Conservation (phyloP, 148 eudicot species). For the Linanthus parryae region DNA sequence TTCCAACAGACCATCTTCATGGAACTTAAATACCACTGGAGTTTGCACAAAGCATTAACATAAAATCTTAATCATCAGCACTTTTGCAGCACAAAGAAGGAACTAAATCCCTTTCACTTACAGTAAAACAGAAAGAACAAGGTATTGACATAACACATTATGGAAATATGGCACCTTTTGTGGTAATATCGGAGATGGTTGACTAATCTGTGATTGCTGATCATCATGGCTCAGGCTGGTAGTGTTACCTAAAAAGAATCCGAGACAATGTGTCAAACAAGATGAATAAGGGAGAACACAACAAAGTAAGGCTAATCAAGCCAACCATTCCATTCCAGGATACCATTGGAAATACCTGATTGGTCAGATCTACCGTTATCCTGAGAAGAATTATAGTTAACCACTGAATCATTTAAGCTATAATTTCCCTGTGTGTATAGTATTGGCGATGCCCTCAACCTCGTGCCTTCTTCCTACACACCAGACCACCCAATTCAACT, state of each 20-base stretch:
- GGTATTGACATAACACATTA: too few relatives aligned
- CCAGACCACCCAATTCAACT: slow-evolving; percentile 2
- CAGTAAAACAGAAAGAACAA: neutral
- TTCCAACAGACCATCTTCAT: too few relatives aligned
- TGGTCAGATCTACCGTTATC: slow-evolving; percentile 18
- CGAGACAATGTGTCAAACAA: neutral
- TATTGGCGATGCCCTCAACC: slow-evolving; percentile 56
- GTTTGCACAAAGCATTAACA: too few relatives aligned
- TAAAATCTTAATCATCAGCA: too few relatives aligned
- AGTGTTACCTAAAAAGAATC: slow-evolving; percentile 29
- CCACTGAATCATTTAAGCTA: slow-evolving; percentile 18
- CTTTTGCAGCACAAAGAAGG: neutral
- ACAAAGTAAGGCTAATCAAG: slow-evolving; percentile 9
- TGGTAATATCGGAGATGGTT: slow-evolving; percentile 16
- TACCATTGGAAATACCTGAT: slow-evolving; percentile 20
- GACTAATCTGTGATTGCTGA: slow-evolving; percentile 19
- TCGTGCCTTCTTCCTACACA: slow-evolving; percentile 45
- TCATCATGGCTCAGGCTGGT: slow-evolving; percentile 20
- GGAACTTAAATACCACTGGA: too few relatives aligned
- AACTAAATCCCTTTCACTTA: neutral
- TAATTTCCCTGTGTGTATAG: slow-evolving; percentile 65
- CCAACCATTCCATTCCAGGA: slow-evolving; percentile 43
- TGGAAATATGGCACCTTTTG: slow-evolving; percentile 30
- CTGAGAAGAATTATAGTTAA: slow-evolving; percentile 24
- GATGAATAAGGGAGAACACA: slow-evolving; percentile 7